These are phyloP conservation scores for Pseudogymnoascus pannorum DNA, from an alignment of 2,329 filamentous ascomycete species.

Conservation along the genomic window DNA sequence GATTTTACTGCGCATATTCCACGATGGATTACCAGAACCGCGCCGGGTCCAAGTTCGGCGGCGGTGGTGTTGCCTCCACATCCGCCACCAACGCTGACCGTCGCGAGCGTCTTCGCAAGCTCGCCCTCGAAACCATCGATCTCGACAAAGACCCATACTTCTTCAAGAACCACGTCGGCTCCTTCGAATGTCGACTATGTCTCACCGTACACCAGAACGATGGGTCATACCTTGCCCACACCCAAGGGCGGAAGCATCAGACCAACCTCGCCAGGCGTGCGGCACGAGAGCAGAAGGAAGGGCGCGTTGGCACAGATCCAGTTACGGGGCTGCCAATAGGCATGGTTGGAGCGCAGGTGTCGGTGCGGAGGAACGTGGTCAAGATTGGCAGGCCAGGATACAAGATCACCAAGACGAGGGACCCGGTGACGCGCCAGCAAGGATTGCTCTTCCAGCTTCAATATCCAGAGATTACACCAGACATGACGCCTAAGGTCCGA, in stretches of 20 bases:
- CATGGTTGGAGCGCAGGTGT: conserved; percentile 56
- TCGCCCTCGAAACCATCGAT: conserved; percentile 97
- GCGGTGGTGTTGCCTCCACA: conserved; percentile 89
- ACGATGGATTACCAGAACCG: conserved; percentile 80
- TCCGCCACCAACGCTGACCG: conserved; percentile 94
- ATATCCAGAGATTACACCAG: conserved; percentile 80
- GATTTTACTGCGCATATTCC: background rate
- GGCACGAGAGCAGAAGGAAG: conserved; percentile 90
- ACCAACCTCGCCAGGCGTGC: conserved; percentile 94
- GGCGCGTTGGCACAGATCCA: conserved; percentile 57
- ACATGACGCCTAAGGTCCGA: conserved; percentile 72
- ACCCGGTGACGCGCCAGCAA: conserved; percentile 80
- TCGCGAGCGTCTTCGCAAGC: conserved; percentile 92
- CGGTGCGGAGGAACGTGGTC: conserved; percentile 72
- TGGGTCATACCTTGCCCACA: conserved; percentile 96
- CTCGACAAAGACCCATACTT: conserved; percentile 99
- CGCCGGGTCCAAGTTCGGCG: conserved; percentile 94
- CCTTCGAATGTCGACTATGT: conserved; percentile 94
- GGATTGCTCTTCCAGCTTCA: conserved; percentile 94
- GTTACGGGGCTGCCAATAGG: conserved; percentile 65
- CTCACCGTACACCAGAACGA: conserved; percentile 98
- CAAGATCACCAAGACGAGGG: conserved; percentile 93
- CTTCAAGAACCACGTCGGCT: conserved; percentile 98
- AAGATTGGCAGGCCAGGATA: conserved; percentile 97
- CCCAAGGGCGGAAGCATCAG: conserved; percentile 97